Conservation (phyloP, 2,329 filamentous ascomycete genomes). For the Arachnopeziza araneosa region DNA sequence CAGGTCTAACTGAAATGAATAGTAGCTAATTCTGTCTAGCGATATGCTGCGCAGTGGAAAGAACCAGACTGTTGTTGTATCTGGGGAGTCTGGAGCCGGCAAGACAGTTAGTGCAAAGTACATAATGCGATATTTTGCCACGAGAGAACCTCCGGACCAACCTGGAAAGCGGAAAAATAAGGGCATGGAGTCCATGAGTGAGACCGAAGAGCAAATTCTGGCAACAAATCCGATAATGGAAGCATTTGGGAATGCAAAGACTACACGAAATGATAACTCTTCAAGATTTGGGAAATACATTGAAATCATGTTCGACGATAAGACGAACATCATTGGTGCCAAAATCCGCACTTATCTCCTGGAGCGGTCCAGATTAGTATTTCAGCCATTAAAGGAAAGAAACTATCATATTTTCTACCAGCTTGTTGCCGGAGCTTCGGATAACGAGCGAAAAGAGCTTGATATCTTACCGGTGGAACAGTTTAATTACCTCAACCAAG, state of each 20-base stretch:
- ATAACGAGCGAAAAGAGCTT: constrained; percentile 74
- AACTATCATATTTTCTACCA: constrained; percentile 99
- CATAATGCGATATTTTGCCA: constrained; percentile 99
- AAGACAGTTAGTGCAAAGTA: constrained; percentile 99
- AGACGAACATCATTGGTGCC: constrained; percentile 93
- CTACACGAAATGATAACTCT: constrained; percentile 98
- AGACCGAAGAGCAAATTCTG: constrained; percentile 97
- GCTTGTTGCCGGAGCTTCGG: constrained; percentile 84
- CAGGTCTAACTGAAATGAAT: not conserved
- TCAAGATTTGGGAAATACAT: constrained; percentile 99
- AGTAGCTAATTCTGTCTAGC: constrained; percentile 45
- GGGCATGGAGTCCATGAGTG: constrained; percentile 79
- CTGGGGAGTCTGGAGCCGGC: constrained; percentile 95
- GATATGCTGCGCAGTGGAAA: constrained; percentile 95
- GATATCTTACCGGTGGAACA: constrained; percentile 77
- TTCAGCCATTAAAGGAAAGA: constrained; percentile 93
- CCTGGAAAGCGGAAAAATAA: constrained; percentile 67
- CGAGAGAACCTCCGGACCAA: constrained; percentile 87
- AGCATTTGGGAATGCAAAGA: constrained; percentile 98
- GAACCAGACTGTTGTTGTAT: constrained; percentile 99
- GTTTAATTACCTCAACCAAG: constrained; percentile 95
- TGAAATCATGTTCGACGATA: constrained; percentile 97
- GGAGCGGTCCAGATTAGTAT: constrained; percentile 91
- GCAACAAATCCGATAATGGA: constrained; percentile 99
- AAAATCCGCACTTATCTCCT: constrained; percentile 95